Evolutionary conservation across 148 eudicot species (phyloP), one percentile per base, ranked within the genome.

Genomic region (Heliosperma pusillum): DNA sequence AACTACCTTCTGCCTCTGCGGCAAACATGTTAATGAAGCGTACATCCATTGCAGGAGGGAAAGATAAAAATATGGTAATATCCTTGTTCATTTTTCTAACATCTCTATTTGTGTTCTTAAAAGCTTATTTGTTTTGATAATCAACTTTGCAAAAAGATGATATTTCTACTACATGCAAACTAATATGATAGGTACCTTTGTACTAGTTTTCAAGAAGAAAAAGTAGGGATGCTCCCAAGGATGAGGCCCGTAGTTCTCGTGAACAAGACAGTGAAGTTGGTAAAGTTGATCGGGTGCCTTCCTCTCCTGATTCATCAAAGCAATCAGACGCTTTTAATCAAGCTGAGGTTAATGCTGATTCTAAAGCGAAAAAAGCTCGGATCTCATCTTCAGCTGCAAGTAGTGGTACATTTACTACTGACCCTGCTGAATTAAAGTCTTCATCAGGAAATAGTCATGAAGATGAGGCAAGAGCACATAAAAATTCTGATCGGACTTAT

Each of bases 21-120:
- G 78, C 96, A 52, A 92, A 87, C 82, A 80, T 79, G 81, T 76
- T 87, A 76, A 82, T 85, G 77, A 94, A 94, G 86, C 88, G 90
- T 63, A 80, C 96, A 62, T 85, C 91, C 71, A 81, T 86, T 77
- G 82, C 89, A 73, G 93, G 92, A 74, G 89, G 88, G 53, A 95
- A 89, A 77, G 96, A 92, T 78, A 86, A 84, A 33, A 76, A 80
- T 75, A 62, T 76, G 83, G 97, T 92, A 82, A 82, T 30, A 20
- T 78, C 50, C 20, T 56, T 72, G 66, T 76, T 72, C 16, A 30
- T 33, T 24, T n/a, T 13, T 60, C 15, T 72, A 22, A 7, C 47
- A 10, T 74, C 40, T 73, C 53, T n/a, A 36, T 11, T 30, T 36
- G 57, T 72, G 58, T 72, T 60, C 15, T 65, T 22, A 64, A 61